Evolutionary conservation across 2,329 filamentous ascomycete genomes (phyloP).

Genomic region (Corynespora cassiicola): DNA sequence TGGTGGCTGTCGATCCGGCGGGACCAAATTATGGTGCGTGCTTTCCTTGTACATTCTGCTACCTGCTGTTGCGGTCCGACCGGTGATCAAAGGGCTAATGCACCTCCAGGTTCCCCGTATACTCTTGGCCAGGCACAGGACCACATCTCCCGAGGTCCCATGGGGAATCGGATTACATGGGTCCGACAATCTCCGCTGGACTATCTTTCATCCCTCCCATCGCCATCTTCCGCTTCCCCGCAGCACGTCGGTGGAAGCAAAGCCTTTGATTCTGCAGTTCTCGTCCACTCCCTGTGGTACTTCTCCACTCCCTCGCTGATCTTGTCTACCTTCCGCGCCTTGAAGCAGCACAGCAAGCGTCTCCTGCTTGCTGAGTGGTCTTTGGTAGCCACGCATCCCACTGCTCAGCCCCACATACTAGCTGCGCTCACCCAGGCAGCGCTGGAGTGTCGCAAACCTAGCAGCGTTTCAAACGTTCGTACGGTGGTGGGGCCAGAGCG

Average conservation of each 20-base stretch:
- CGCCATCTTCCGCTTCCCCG: too few relatives aligned
- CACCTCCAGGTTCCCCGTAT: constrained; percentile 49
- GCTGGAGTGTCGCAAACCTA: constrained; percentile 50
- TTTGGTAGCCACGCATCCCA: constrained; percentile 46
- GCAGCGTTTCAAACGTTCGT: constrained; percentile 56
- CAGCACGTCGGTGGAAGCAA: constrained; percentile 9
- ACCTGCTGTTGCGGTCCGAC: not conserved
- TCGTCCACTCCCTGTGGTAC: constrained; percentile 63
- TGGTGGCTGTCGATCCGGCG: constrained; percentile 61
- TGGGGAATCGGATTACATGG: constrained; percentile 55
- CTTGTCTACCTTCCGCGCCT: constrained; percentile 42
- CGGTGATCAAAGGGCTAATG: constrained; percentile 8
- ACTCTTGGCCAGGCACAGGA: constrained; percentile 59
- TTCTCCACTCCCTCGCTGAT: constrained; percentile 52
- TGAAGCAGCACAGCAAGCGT: constrained; percentile 40
- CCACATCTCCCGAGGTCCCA: constrained; percentile 48
- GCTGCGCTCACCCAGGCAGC: constrained; percentile 55
- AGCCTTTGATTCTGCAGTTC: constrained; percentile 55
- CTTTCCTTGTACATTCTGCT: constrained; percentile 7
- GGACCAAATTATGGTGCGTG: constrained; percentile 53
- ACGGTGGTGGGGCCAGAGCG: constrained; percentile 52
- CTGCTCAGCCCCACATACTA: constrained; percentile 58
- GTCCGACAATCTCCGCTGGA: constrained; percentile 45
- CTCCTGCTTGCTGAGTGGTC: constrained; percentile 58
- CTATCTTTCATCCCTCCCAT: constrained; percentile 41